These are phyloP conservation scores for Zasmidium citrigriseum DNA, from an alignment of 2,329 filamentous ascomycete genomes.

Conservation along the genomic window DNA sequence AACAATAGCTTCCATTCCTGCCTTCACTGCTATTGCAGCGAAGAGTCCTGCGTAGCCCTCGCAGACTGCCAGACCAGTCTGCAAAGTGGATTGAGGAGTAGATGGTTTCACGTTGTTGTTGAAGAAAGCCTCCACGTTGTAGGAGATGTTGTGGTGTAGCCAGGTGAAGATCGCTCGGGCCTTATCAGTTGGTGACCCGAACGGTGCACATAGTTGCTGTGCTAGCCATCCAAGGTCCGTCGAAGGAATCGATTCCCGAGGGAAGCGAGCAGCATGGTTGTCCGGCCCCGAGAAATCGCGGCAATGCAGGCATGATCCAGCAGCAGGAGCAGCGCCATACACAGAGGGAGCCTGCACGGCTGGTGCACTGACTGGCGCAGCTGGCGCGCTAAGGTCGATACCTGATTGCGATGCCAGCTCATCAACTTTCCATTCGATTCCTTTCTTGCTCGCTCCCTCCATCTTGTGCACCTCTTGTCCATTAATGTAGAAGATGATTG, in stretches of 20 bases:
- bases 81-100: conserved; percentile 72
- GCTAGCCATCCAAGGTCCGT: conserved; percentile 71
- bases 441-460: conserved; percentile 15
- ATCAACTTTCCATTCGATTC: conserved; percentile 12
- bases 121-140: conserved; percentile 81
- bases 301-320: conserved; percentile 72
- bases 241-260: conserved; percentile 70
- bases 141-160: conserved; percentile 90
- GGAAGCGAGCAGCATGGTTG: conserved; percentile 73
- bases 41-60: conserved; percentile 88
- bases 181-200: conserved; percentile 88
- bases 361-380: conserved; percentile 7
- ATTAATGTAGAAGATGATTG: conserved; percentile 18
- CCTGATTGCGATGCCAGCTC: conserved; percentile 36
- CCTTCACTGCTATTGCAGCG: conserved; percentile 72
- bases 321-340: conserved; percentile 17
- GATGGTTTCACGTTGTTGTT: conserved; percentile 62
- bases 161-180: conserved; percentile 91
- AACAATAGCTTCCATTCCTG: conserved; percentile 75
- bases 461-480: conserved; percentile 17
- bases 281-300: conserved; percentile 87
- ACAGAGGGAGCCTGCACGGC: conserved; percentile 6
- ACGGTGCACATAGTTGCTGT: conserved; percentile 73
- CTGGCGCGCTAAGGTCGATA: conserved; percentile 1
- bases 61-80: conserved; percentile 81